Base-by-base conservation (phyloP, 805 yeast species). In the Wickerhamiella alocasiicola region DNA sequence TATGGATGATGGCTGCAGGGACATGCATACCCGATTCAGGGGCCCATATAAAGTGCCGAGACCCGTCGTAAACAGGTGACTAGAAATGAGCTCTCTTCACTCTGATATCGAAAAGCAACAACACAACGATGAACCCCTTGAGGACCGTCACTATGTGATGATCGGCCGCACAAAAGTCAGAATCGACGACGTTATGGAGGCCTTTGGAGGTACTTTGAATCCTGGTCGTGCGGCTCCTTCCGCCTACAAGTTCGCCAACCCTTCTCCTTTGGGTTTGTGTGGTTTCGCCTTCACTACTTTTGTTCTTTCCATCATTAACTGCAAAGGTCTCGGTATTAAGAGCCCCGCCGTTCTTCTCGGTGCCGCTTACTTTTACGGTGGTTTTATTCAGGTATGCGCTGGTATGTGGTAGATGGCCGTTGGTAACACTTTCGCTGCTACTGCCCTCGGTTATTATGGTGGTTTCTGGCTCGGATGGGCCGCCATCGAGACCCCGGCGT, bases 121-220 rank as follows among this genome's bases (percentile, higher is more conserved):
- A 5, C 7, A 15, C n/a, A 25, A 9, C 21, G 20, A 21, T 20
- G 25, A 19, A 12, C 11, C 20, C 20, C 18, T 16, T 17, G 28
- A 5, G 4, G 50, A 76, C 50, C 75, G 75, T 31, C 79, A 78
- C 34, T 76, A 73, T 55, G 66, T 83, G 43, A 73, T 66, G 47
- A 71, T 83, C 48, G 95, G 94, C 3, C 69, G 75, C 51, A 76
- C 78, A 46, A 76, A 71, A 57, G 83, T 78, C 46, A 65, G 73
- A 42, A 72, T 68, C 50, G 57, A 66, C 39, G 64, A 60, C 26
- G 50, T 60, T 28, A 31, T 57, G 34, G 48, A 45, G n/a, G 64
- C 64, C 26, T 60, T 58, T 40, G 95, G 94, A 59, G 95, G 95
- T 76, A 68, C 80, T 15, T 63, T 81, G 55, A 76, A 76, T 49